Evolutionary conservation across 1,139 yeast species (phyloP), one percentile per base, ranked within the genome.

Genomic region (Saccharomyces uvarum): DNA sequence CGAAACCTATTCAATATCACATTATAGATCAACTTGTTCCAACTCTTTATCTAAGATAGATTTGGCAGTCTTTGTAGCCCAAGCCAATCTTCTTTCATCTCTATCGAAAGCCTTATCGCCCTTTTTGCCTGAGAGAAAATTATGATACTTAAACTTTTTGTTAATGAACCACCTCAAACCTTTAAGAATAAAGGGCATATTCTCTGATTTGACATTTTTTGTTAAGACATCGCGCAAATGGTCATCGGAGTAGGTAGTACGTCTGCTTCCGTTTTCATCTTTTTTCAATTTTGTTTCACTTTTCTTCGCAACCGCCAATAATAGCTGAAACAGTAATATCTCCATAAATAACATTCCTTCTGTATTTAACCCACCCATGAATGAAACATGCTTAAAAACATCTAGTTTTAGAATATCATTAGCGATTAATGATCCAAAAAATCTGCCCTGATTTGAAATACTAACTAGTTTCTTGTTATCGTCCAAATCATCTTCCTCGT

Each of bases 331-430:
- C 54, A 91, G 72, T 51, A 88, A 70, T 47, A 88, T 78, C 63
- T 91, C 97, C 59, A 88, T 61, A 63, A 93, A 89, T 29, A 90
- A 70, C 42, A 77, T 76, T 5, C 84, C 78, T 59, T 88, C 93
- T 2, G 80, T 71, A 1, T 81, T 75, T n/a, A 87, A 80, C 0
- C 95, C 83, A 0, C 93, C 82, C 57, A 90, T 72, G 59, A 93
- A 86, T 62, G 93, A 87, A 31, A 88, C 79, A 6, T 83, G 83
- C 61, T 87, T 82, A 58, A 93, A 77, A 1, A 86, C 72, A 64
- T 88, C 93, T 52, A 93, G 74, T 3, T 89, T 83, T 59, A 91
- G 73, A 0, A 84, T 76, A 0, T 88, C 89, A 63, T 88, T 88
- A 1, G 86, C 82, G 24, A 90, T 77, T 48, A 93, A 70, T 53